Evolutionary conservation across 2,329 filamentous ascomycete species (phyloP), one percentile per base, ranked within the genome.

Genomic region (Epichloe festucae): DNA sequence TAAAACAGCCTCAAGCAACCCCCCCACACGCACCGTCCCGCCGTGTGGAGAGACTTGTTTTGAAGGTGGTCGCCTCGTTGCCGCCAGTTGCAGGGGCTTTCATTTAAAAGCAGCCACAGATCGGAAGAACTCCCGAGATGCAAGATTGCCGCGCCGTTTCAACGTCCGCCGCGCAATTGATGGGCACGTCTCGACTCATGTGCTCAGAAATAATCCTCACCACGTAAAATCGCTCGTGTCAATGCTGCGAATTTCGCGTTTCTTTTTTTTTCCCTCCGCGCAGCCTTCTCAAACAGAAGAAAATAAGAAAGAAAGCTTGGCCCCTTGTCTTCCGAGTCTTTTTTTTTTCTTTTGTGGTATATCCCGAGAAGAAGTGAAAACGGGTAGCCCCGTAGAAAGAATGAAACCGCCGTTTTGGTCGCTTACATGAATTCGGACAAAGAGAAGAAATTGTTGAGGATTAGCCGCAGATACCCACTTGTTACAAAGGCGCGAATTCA

Each of bases 61-160:
- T 23, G 53, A 56, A 57, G 54, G 56, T 53, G 55, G 57, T 47
- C 58, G 60, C 57, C 54, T 58, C 57, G 55, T 59, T 58, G 49
- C 56, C 56, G 57, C 55, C 58, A 52, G 53, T 56, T 56, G 53
- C 54, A 57, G 50, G 56, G 57, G 53, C 40, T 17, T 14, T 12
- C 55, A 53, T 54, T 47, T 60, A 70, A 71, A 40, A 71, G 69
- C 67, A 68, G 67, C 67, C 64, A 67, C 63, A 65, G 60, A 66
- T 65, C 56, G 60, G 40, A 35, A 63, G 67, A 65, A 62, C 63
- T 70, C 66, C 56, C 55, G 52, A 55, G 46, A 60, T 60, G 62
- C 61, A 57, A 61, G 58, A 62, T 65, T 67, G 59, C 65, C 65
- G 65, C 62, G 58, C 58, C 50, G 58, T 40, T 19, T 17, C 12